Evolutionary conservation across 805 yeast species (phyloP), one percentile per base, ranked within the genome.

Genomic region (Ogataea allantospora): DNA sequence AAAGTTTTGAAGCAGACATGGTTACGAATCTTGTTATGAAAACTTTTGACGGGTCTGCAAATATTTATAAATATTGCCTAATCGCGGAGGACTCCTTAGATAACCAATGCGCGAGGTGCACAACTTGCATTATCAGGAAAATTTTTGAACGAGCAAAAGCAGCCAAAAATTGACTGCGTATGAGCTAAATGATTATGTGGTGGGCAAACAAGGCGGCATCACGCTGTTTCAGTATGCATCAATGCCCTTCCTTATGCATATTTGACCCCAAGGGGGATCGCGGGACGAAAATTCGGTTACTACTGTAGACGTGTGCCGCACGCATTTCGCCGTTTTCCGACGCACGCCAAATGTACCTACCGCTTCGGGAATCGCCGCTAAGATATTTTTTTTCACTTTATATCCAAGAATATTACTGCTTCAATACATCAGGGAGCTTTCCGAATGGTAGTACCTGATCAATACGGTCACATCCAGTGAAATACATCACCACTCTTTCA

Each of bases 401-500:
- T 25, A 18, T 33, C 19, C 27, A 19, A 20, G 6, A 13, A 7
- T 8, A 3, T 51, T 46, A 82, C 50, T 84, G 89, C 49, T 68
- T 73, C 20, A 73, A 58, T 6, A 85, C 93, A 58, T 84, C 89
- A 23, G 77, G 74, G 4, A 88, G 53, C 32, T 75, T 75, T 0
- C 95, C 96, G 61, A 88, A 88, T 0, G 83, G 66, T 22, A 88
- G 59, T 1, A 88, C 95, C 9, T 76, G 75, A 36, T 83, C 91
- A 12, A 93, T 88, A 19, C 95, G 67, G 14, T 65, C 65, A 27
- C 73, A 62, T 0, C 76, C 80, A 4, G 83, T 72, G 21, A 91
- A 63, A 13, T 87, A 60, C 97, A 91, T 88, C 35, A 81, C 79
- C 24, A 93, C 60, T 37, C 99, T 63, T 55, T 93, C 99, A 14